These are phyloP conservation scores for Flaveria trinervia DNA, from an alignment of 129 eudicot genomes.

Conservation along the genomic window DNA sequence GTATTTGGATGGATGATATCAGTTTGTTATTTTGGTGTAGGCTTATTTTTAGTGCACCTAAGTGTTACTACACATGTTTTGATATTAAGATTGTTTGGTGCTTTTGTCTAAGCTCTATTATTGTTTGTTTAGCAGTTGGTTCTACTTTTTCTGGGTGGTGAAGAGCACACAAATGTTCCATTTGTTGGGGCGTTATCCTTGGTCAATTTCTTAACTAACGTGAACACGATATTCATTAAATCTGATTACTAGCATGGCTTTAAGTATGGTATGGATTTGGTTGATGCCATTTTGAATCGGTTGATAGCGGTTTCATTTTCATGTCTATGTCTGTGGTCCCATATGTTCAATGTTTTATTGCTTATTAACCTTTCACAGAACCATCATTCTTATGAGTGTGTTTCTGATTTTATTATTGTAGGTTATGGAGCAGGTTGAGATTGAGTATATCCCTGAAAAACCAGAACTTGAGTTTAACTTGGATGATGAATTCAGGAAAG, in stretches of 20 bases:
- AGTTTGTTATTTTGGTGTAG: neutral
- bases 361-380: constrained; percentile 15
- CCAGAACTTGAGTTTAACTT: constrained; percentile 70
- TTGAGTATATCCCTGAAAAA: constrained; percentile 84
- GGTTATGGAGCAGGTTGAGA: constrained; percentile 69
- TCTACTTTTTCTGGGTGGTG: neutral
- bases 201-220: neutral
- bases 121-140: neutral
- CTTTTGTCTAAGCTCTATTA: neutral
- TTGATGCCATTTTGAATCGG: constrained; percentile 16
- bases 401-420: neutral
- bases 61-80: neutral
- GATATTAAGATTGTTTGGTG: neutral
- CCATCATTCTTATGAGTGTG: neutral
- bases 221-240: neutral
- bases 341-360: neutral
- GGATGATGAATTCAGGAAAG: constrained; percentile 80
- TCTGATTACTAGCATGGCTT: neutral
- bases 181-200: neutral
- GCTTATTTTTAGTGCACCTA: neutral
- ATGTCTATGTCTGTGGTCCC: neutral
- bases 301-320: constrained; percentile 12
- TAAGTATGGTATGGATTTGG: constrained; percentile 9
- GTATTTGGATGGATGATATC: neutral
- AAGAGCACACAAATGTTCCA: neutral